Base-by-base conservation (phyloP, 78 protist species). In the Tieghemostelium lacteum region DNA sequence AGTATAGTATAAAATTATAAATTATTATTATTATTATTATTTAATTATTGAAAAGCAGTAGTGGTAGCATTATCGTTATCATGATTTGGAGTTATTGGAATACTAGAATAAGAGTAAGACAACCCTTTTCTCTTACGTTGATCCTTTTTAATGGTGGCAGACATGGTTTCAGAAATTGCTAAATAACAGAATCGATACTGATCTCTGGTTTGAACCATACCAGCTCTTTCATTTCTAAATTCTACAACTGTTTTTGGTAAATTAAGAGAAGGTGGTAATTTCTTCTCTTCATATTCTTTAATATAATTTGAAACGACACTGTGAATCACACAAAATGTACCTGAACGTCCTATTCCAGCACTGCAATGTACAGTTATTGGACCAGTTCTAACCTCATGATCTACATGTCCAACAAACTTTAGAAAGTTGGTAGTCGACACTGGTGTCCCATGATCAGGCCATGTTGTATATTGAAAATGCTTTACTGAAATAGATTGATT, bases 371-470 rank as follows among this genome's bases (percentile, higher is more conserved):
- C 94, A 45, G 70, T 66, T 52, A 91, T 66, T 54, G 94, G 94
- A 26, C 92, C 94, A 24, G 67, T 52, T 49, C 73, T 77, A 3
- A 50, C 61, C 26, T 66, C 85, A 49, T 78, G 54, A 20, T 91
- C 94, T 24, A 91, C 94, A 39, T 55, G 67, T 24, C 66, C 52
- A 20, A 76, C 62, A 50, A 91, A 73, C 26, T 71, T 74, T 74
- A 91, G 64, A 74, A 91, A 91, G 2, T 40, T 61, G 28, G 78
- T 77, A 12, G 73, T 88, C 26, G 94, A 74, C 55, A 66, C 76
- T 50, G 89, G 85, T 45, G 78, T 52, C 12, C 88, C 96, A 52
- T 94, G 94, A 64, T 94, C 96, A 36, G 94, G 96, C 96, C 96
- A 94, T 22, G 96, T 55, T 26, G 74, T 75, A 40, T 70, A 77